Base-by-base conservation (phyloP, 1,284 basidiomycete genomes). In the Agroathelia rolfsii region DNA sequence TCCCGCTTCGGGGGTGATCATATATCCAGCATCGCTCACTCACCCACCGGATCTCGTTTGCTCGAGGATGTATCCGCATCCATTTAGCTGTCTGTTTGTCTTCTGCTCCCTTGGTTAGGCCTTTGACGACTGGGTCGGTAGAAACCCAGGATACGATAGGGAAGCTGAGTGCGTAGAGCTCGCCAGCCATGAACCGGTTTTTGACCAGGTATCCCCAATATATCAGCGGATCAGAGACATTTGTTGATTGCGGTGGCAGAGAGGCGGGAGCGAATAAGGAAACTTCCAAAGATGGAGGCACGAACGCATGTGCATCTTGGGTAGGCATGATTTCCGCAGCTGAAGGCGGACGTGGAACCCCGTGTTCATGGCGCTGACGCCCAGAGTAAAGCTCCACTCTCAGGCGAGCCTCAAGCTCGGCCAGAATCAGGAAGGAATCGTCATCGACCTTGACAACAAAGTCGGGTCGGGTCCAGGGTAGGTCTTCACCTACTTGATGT, bases 11-110 rank as follows among this genome's bases (percentile, higher is more conserved):
- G 0, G 94, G 94, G 58, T 96, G 93, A 55, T 98, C 94, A 57
- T 98, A 96, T 44, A 98, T 90, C 88, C 89, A 96, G 56, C 94
- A 97, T 17, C 80, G 75, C 52, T 98, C 94, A 45, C 86, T 83
- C 18, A 73, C 70, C 90, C 90, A 97, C 34, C 88, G 73, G 23
- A 98, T 76, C 42, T 80, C 69, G 21, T 71, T 60, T 8, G 80
- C 74, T 29, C 79, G 73, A 0, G 94, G 94, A 59, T 97, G 93
- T 37, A 79, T 52, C 21, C 72, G 69, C 72, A 98, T 89, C 95
- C 94, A 98, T 45, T 80, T 83, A 3, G 92, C 79, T n/a, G 83
- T 84, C 49, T 89, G 80, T 56, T 96, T 94, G 59, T 98, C 94
- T 62, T 98, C 94, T 5, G 88, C 85, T 11, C 95, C 94, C 32